Evolutionary conservation across 2,329 filamentous ascomycete genomes (phyloP), one percentile per base, ranked within the genome.

Genomic region (Epichloe aotearoae): DNA sequence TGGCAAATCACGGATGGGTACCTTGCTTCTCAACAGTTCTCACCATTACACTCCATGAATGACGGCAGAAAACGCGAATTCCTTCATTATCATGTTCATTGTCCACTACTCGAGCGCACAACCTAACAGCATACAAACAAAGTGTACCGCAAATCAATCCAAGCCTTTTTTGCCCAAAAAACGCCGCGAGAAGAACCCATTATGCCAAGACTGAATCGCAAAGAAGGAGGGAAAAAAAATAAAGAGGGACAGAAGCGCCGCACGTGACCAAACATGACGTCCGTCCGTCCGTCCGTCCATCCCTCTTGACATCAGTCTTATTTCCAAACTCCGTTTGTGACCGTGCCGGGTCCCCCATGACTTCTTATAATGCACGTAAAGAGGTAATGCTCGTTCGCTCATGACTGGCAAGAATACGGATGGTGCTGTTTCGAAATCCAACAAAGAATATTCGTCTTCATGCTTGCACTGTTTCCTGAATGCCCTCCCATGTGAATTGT

Each of bases 401-500:
- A 19, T 37, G 30, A 42, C 20, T 17, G 15, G 6, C 17, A 50
- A 46, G 26, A 41, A 41, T 26, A 39, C n/a, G 14, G 8, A 20
- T 50, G 39, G 17, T 45, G 15, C 36, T 41, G 38, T 33, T 42
- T 33, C n/a, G 26, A 23, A 19, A 36, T 20, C 44, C 11, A 7
- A 19, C 17, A 15, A 23, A 42, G 8, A 49, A 20, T 10, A 11
- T 12, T 6, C 20, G n/a, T 37, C 36, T 6, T 47, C 42, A 50
- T 26, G 3, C 44, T 43, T 37, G 30, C 57, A 53, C 61, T 33
- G 56, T 51, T 49, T 64, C 65, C 39, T 59, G 60, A 40, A 72
- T 64, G 49, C 68, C 68, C 50, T 72, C 67, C 69, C 68, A 71
- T 14, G 68, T 69, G 49, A 69, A 51, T 53, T 71, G 64, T 12